phyloP scores from a whole-genome alignment of 176 grass and related monocot species.

The Eragrostis nindensis region DNA sequence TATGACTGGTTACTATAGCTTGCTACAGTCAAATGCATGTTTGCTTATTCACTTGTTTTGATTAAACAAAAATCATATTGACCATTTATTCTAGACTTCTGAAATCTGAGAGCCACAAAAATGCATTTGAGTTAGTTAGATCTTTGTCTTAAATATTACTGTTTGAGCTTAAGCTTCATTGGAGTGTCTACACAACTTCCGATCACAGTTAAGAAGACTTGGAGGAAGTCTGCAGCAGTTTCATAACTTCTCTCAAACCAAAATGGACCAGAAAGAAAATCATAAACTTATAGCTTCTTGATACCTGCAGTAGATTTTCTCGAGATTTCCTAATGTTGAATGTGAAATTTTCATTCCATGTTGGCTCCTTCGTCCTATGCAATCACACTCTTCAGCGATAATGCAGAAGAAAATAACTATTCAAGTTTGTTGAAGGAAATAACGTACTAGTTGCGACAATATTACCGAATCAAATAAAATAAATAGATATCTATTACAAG shows the following conservation, averaged over 20 bases:
- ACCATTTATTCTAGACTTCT: conserved; percentile 20
- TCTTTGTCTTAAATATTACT: conserved; percentile 4
- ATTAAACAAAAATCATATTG: conserved; percentile 31
- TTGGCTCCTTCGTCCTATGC: conserved; percentile 78
- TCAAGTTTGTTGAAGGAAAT: conserved; percentile 22
- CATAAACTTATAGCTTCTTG: conserved; percentile 14
- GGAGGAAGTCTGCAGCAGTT: not conserved
- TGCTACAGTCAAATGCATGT: conserved; percentile 18
- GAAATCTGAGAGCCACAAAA: not conserved
- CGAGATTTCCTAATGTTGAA: conserved; percentile 69
- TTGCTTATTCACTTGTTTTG: conserved; percentile 7
- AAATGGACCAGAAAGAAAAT: not conserved
- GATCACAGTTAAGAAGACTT: not conserved
- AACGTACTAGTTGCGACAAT: not conserved
- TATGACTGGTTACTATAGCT: conserved; percentile 13
- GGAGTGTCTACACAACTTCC: conserved; percentile 3
- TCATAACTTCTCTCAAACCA: not conserved
- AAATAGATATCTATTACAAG: not conserved
- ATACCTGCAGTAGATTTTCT: conserved; percentile 78
- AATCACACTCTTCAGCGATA: conserved; percentile 32
- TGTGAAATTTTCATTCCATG: conserved; percentile 88
- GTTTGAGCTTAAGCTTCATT: conserved; percentile 16
- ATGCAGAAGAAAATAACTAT: conserved; percentile 32
- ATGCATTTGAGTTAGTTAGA: conserved; percentile 27
- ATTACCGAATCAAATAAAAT: not conserved